Conservation (phyloP, 495 filamentous ascomycete genomes). For the Xylaria grammica region DNA sequence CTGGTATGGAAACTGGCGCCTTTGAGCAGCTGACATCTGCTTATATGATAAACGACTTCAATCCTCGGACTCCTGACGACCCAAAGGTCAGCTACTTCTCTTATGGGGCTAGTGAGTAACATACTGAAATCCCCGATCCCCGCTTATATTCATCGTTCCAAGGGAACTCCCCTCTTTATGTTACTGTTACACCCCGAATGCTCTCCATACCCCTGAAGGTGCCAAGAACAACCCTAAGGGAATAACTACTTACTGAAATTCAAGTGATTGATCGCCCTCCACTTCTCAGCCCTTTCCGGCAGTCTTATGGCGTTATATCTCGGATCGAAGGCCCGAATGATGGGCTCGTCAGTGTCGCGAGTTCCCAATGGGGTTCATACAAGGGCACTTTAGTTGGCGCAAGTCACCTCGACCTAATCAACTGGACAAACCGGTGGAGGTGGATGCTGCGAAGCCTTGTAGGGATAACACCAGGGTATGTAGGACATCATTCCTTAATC, state of each 20-base stretch:
- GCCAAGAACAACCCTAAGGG: no score
- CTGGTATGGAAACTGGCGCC: slow-evolving; percentile 78
- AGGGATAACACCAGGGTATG: slow-evolving; percentile 72
- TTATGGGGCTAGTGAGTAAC: slow-evolving; percentile 71
- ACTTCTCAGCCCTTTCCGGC: slow-evolving; percentile 74
- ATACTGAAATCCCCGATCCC: background rate
- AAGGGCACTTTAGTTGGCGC: slow-evolving; percentile 88
- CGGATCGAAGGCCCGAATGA: slow-evolving; percentile 84
- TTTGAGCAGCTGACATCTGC: slow-evolving; percentile 82
- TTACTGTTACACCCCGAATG: background rate
- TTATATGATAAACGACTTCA: slow-evolving; percentile 86
- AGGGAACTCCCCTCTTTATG: background rate
- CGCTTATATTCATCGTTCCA: background rate
- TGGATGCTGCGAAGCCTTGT: slow-evolving; percentile 71
- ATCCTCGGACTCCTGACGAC: slow-evolving; percentile 75
- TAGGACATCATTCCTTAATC: slow-evolving; percentile 15
- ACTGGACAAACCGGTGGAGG: slow-evolving; percentile 87
- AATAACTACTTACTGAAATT: background rate
- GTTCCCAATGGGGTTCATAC: slow-evolving; percentile 88
- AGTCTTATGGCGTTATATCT: slow-evolving; percentile 72
- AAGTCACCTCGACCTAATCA: slow-evolving; percentile 91
- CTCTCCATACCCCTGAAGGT: background rate
- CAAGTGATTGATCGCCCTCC: slow-evolving; percentile 59
- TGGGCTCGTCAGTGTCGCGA: slow-evolving; percentile 87
- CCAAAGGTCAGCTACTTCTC: slow-evolving; percentile 86